Evolutionary conservation across 2,329 filamentous ascomycete species (phyloP).

Genomic region (Neobulgaria alba): DNA sequence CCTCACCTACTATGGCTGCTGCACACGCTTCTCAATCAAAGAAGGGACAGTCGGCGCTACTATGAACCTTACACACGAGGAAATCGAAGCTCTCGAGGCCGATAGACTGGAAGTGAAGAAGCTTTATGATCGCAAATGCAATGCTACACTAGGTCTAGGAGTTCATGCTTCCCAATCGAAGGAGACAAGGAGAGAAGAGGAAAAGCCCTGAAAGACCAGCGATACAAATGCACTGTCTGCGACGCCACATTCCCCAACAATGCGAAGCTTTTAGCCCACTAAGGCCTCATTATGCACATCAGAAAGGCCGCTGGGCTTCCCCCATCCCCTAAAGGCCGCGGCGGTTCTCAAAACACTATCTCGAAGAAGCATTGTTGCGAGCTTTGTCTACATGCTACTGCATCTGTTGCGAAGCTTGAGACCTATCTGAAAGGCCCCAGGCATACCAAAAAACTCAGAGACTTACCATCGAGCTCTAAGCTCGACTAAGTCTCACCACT

Average conservation of each 20-base stretch:
- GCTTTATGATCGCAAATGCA: neutral
- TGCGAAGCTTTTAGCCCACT: conserved; percentile 1
- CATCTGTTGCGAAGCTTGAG: neutral
- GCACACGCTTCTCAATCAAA: conserved; percentile 1
- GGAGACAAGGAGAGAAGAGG: neutral
- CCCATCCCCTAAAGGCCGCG: neutral
- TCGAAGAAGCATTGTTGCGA: conserved; percentile 4
- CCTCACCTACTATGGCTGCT: conserved; percentile 6
- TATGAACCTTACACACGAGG: conserved; percentile 3
- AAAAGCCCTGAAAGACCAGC: neutral
- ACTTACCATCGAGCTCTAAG: neutral
- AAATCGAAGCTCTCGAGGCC: conserved; percentile 3
- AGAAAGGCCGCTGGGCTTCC: neutral
- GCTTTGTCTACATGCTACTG: conserved; percentile 3
- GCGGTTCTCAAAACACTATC: conserved; percentile 4
- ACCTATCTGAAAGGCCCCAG: neutral
- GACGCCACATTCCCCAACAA: neutral
- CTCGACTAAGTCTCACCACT: conserved; percentile 1
- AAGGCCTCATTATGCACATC: conserved; percentile 1
- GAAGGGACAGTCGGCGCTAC: neutral
- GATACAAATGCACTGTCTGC: conserved; percentile 2
- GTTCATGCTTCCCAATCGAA: neutral
- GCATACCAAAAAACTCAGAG: conserved; percentile 5
- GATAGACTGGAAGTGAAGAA: conserved; percentile 2
- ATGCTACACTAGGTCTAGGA: neutral